Conservation (phyloP, 2,329 filamentous ascomycete species). For the Lasiodiplodia gonubiensis region DNA sequence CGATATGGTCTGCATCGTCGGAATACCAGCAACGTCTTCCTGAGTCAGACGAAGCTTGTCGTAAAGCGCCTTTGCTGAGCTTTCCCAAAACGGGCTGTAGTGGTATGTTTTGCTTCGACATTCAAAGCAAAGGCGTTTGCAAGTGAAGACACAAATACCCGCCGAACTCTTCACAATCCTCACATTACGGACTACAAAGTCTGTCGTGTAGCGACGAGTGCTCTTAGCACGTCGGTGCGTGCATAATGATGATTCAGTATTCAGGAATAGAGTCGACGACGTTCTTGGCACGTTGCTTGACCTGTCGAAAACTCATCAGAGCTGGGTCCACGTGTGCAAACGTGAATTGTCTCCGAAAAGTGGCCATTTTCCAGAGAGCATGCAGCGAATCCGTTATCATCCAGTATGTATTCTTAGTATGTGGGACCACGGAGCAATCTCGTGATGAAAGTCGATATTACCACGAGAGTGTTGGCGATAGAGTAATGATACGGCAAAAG, state of each 20-base stretch:
- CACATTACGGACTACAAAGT: constrained; percentile 43
- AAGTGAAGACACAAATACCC: constrained; percentile 48
- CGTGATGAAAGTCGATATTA: too few relatives aligned
- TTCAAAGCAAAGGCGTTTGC: constrained; percentile 47
- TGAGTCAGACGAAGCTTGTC: neutral
- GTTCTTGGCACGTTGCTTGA: constrained; percentile 44
- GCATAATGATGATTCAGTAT: constrained; percentile 41
- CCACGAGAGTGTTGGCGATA: too few relatives aligned
- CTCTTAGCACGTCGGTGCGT: constrained; percentile 43
- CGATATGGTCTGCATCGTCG: neutral
- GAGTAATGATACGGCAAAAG: too few relatives aligned
- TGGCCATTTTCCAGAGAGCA: constrained; percentile 16
- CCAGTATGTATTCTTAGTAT: neutral
- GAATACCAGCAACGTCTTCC: neutral
- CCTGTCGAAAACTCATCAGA: constrained; percentile 44
- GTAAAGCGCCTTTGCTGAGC: neutral
- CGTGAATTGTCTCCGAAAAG: constrained; percentile 6
- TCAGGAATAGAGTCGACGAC: constrained; percentile 46
- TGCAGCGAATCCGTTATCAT: neutral
- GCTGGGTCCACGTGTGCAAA: constrained; percentile 38
- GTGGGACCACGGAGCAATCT: too few relatives aligned
- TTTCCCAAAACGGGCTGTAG: neutral
- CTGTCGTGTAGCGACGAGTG: constrained; percentile 44
- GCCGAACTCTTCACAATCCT: constrained; percentile 46
- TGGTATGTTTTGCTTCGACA: neutral